Percentiles rank a stretch among this genome's conserved stretches.
These are phyloP conservation scores for Gnetum montanum DNA, from an alignment of 75 land plant species.

Conservation along the genomic window DNA sequence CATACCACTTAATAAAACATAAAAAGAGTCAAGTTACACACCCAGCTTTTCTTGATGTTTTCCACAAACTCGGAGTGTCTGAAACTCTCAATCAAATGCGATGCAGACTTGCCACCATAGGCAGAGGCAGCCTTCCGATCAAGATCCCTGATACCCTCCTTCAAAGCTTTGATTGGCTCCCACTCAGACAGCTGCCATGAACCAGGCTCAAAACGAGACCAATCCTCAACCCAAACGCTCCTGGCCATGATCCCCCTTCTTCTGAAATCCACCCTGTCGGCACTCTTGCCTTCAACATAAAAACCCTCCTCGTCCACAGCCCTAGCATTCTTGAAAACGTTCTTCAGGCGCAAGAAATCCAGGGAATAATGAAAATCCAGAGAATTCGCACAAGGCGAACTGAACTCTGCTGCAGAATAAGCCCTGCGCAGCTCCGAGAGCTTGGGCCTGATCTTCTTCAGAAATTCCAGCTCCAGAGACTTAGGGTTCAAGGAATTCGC, in stretches of 20 bases:
- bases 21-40: conserved; percentile 6
- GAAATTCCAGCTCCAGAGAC: conserved; percentile 56
- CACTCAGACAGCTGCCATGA: conserved; percentile 32
- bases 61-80: conserved; percentile 62
- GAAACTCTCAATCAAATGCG: conserved; percentile 48
- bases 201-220: neutral
- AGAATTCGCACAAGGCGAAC: too few species aligned
- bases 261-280: neutral
- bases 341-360: conserved; percentile 42
- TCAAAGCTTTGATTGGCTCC: conserved; percentile 74
- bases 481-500: conserved; percentile 50
- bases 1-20: neutral
- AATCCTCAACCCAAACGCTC: conserved; percentile 14
- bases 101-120: conserved; percentile 38
- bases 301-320: conserved; percentile 25
- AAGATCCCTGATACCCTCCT: conserved; percentile 59
- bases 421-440: conserved; percentile 56
- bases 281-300: neutral
- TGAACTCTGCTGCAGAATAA: conserved; percentile 66
- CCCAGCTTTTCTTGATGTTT: conserved; percentile 72
- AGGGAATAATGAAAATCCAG: conserved; percentile 19
- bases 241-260: conserved; percentile 16
- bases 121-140: conserved; percentile 39
- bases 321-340: conserved; percentile 30
- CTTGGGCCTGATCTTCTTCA: conserved; percentile 72